These are phyloP conservation scores for Eutypa lata DNA, from an alignment of 2,329 filamentous ascomycete species.

Conservation along the genomic window DNA sequence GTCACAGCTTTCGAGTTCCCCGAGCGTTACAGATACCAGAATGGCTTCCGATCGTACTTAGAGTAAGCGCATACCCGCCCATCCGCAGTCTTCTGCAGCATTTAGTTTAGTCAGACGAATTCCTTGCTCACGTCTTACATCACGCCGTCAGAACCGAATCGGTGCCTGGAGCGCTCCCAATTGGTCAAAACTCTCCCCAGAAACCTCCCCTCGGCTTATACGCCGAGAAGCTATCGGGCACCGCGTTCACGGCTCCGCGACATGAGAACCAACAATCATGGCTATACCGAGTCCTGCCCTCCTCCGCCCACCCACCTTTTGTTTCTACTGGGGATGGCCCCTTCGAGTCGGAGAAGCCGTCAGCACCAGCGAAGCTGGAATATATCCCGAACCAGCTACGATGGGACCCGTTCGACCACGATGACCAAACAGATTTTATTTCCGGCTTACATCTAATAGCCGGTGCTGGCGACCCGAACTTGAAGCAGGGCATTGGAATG, in stretches of 20 bases:
- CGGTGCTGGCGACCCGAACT: slow-evolving; percentile 69
- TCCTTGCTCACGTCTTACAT: not conserved
- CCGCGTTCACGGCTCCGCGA: slow-evolving; percentile 57
- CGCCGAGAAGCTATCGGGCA: slow-evolving; percentile 63
- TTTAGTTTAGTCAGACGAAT: not conserved
- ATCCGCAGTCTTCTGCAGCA: too few relatives aligned
- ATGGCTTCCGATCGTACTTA: slow-evolving; percentile 66
- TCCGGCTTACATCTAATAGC: slow-evolving; percentile 60
- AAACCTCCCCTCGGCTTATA: slow-evolving; percentile 68
- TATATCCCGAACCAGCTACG: slow-evolving; percentile 80
- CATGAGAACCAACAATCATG: slow-evolving; percentile 58
- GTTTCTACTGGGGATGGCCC: slow-evolving; percentile 29
- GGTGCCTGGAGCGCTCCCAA: slow-evolving; percentile 61
- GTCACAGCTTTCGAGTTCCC: slow-evolving; percentile 31
- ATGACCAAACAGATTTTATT: slow-evolving; percentile 50
- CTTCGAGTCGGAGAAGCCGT: slow-evolving; percentile 46
- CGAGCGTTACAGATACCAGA: slow-evolving; percentile 60
- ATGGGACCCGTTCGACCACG: slow-evolving; percentile 77
- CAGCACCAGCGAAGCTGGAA: slow-evolving; percentile 54
- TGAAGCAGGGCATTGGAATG: slow-evolving; percentile 69
- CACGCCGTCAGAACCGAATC: slow-evolving; percentile 54
- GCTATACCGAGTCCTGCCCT: slow-evolving; percentile 58
- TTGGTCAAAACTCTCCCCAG: slow-evolving; percentile 69
- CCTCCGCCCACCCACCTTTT: slow-evolving; percentile 46
- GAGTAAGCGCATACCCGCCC: slow-evolving; percentile 48